Evolutionary conservation across 2,329 filamentous ascomycete genomes (phyloP).

Genomic region (Trichoderma atrobrunneum): DNA sequence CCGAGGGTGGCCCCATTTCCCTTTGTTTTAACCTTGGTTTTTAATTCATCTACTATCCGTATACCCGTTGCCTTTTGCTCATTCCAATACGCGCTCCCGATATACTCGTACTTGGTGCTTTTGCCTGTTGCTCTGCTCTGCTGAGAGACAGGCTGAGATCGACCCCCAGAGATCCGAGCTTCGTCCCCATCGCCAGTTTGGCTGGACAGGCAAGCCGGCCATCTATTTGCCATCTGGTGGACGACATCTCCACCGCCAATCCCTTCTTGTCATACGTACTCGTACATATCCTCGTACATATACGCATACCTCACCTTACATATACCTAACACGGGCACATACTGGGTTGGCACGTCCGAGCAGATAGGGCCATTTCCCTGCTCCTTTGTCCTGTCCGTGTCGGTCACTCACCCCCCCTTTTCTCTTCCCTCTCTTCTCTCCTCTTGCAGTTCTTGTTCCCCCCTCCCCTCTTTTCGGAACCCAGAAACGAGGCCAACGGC

Average conservation of each 20-base stretch:
- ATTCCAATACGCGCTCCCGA: neutral
- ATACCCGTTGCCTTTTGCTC: neutral
- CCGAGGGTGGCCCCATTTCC: slow-evolving; percentile 5
- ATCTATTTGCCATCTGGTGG: neutral
- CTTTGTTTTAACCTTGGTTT: neutral
- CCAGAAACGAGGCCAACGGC: neutral
- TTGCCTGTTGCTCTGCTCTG: neutral
- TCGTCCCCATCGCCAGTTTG: neutral
- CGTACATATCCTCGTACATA: neutral
- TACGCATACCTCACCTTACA: neutral
- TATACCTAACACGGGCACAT: neutral
- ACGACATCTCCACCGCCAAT: neutral
- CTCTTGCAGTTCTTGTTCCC: neutral
- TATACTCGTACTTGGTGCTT: neutral
- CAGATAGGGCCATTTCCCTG: neutral
- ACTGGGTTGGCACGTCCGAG: neutral
- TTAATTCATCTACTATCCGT: neutral
- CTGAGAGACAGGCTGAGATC: neutral
- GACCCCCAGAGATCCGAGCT: neutral
- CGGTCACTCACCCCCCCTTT: neutral
- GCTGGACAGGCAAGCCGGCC: neutral
- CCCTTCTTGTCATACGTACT: neutral
- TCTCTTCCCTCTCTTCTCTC: neutral
- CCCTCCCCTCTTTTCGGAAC: neutral
- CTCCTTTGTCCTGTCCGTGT: neutral